These are phyloP conservation scores for Actinomucor elegans DNA, from an alignment of 371 early-diverging fungal species.

Conservation along the genomic window DNA sequence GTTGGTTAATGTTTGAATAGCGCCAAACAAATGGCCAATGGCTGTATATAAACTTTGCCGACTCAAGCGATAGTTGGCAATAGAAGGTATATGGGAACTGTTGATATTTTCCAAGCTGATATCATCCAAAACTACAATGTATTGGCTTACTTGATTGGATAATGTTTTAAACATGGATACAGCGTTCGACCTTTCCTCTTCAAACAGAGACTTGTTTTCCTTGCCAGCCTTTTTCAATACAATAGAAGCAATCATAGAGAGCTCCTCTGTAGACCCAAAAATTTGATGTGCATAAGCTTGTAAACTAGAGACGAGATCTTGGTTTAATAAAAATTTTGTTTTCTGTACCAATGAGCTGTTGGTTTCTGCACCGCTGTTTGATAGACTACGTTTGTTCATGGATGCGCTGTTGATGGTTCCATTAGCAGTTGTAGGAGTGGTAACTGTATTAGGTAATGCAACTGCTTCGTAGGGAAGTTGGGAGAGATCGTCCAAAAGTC, in stretches of 20 bases:
- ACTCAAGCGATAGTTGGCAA: conserved; percentile 47
- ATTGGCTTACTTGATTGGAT: conserved; percentile 37
- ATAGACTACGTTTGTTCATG: background rate
- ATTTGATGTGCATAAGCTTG: conserved; percentile 40
- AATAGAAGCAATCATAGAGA: conserved; percentile 7
- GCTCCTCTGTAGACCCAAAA: conserved; percentile 26
- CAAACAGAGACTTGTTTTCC: background rate
- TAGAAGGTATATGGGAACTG: conserved; percentile 15
- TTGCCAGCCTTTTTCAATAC: background rate
- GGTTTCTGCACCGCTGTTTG: background rate
- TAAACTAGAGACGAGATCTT: conserved; percentile 31
- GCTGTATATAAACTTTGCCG: conserved; percentile 64
- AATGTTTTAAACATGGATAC: conserved; percentile 40
- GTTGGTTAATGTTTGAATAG: conserved; percentile 52
- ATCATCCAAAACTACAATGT: conserved; percentile 31
- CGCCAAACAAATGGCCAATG: conserved; percentile 62
- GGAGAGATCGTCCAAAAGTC: conserved; percentile 16
- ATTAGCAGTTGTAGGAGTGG: background rate
- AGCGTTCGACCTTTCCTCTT: conserved; percentile 22
- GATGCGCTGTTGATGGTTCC: background rate
- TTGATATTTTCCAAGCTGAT: conserved; percentile 29
- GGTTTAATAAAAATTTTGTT: conserved; percentile 26
- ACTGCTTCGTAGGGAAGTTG: conserved; percentile 5
- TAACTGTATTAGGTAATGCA: background rate
- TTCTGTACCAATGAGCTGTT: conserved; percentile 9